phyloP scores from a whole-genome alignment of 495 filamentous ascomycete genomes.

The Aspergillus nidulans region DNA sequence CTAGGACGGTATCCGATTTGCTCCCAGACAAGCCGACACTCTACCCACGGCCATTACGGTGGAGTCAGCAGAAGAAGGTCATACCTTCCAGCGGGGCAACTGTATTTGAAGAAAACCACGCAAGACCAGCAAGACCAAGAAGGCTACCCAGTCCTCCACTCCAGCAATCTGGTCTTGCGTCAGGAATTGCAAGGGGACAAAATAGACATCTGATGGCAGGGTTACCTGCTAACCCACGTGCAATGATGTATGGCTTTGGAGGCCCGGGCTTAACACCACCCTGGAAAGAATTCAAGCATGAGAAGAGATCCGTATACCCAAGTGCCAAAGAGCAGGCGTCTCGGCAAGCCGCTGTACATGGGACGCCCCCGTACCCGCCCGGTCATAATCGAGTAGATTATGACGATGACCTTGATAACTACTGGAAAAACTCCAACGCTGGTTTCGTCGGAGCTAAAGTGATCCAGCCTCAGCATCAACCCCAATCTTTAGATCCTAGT shows the following conservation, averaged over 20 bases:
- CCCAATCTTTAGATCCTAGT: not conserved
- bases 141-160: constrained; percentile 13
- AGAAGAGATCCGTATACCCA: constrained; percentile 11
- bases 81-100: constrained; percentile 33
- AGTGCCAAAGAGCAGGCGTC: constrained; percentile 7
- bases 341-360: constrained; percentile 5
- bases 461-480: not conserved
- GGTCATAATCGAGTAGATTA: not conserved
- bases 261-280: constrained; percentile 12
- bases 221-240: constrained; percentile 38
- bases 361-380: not conserved
- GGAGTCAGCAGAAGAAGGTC: constrained; percentile 25
- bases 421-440: constrained; percentile 14
- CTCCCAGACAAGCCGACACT: constrained; percentile 26
- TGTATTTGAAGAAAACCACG: constrained; percentile 37
- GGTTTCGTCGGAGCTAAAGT: constrained; percentile 6
- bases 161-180: constrained; percentile 1
- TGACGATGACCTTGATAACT: constrained; percentile 11
- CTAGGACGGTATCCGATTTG: constrained; percentile 32
- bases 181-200: constrained; percentile 5
- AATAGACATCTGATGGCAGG: constrained; percentile 22
- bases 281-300: constrained; percentile 2
- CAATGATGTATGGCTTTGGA: constrained; percentile 28
- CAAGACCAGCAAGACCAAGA: constrained; percentile 1
- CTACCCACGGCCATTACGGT: constrained; percentile 36